A percentile compares a stretch with the other conserved stretches of the same genome.
Conservation (phyloP, 1,284 basidiomycete species). For the Phellopilus nigrolimitatus region DNA sequence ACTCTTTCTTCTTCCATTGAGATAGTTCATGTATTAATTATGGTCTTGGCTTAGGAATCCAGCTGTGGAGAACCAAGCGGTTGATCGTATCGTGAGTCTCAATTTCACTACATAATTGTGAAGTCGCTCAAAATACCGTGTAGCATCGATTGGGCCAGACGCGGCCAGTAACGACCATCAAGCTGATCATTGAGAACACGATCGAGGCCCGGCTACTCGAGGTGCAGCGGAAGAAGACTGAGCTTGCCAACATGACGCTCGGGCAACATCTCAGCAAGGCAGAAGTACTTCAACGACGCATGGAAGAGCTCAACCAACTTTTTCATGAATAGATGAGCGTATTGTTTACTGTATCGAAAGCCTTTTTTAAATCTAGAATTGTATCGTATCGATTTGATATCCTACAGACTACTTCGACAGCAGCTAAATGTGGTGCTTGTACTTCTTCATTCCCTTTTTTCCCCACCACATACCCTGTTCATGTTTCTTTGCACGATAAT, state of each 20-base stretch:
- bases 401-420: no score
- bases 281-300: constrained; percentile 75
- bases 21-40: constrained; percentile 1
- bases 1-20: background rate
- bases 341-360: background rate
- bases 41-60: constrained; percentile 67
- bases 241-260: constrained; percentile 86
- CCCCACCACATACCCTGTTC: no score
- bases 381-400: no score
- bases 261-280: constrained; percentile 78
- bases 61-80: constrained; percentile 93
- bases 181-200: constrained; percentile 88
- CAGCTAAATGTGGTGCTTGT: no score
- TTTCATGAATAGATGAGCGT: constrained; percentile 36
- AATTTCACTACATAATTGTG: constrained; percentile 20
- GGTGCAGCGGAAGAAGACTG: constrained; percentile 94
- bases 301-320: constrained; percentile 76
- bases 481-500: no score
- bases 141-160: constrained; percentile 93
- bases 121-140: constrained; percentile 19
- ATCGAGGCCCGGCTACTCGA: constrained; percentile 87
- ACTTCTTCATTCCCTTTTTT: no score
- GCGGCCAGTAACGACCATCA: constrained; percentile 84
- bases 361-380: no score
- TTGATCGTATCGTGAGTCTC: constrained; percentile 77